phyloP scores from a whole-genome alignment of 2,329 filamentous ascomycete genomes.

The Xylogone sp. region DNA sequence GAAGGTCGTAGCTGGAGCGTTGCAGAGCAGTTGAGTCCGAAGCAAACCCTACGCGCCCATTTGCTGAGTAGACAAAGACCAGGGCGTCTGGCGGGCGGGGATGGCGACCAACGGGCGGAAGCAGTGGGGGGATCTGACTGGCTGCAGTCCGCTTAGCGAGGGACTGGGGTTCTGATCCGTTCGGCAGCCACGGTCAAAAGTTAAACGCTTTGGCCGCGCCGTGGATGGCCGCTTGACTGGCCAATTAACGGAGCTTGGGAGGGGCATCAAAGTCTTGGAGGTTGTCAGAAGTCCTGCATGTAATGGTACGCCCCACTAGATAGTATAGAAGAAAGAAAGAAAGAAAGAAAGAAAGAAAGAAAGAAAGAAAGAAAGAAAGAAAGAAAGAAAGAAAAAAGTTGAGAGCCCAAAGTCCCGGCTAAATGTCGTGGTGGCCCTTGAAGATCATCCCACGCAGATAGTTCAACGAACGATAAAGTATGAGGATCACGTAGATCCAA shows the following conservation, averaged over 20 bases:
- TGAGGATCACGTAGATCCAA: too few relatives aligned
- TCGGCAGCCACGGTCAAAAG: background rate
- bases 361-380: too few relatives aligned
- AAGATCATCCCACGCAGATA: too few relatives aligned
- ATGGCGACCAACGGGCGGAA: background rate
- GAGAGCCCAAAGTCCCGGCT: too few relatives aligned
- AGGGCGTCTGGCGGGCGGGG: background rate
- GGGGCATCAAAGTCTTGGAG: background rate
- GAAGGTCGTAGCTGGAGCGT: background rate
- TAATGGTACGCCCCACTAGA: too few relatives aligned
- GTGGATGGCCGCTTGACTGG: constrained; percentile 5
- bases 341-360: too few relatives aligned
- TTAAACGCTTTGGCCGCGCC: constrained; percentile 10
- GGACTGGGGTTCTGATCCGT: too few relatives aligned
- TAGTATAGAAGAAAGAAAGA: too few relatives aligned
- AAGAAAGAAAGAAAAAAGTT: too few relatives aligned
- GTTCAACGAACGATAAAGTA: too few relatives aligned
- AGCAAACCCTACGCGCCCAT: background rate
- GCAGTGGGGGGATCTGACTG: background rate
- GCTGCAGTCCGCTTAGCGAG: background rate
- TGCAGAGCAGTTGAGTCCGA: background rate
- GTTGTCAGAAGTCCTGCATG: too few relatives aligned
- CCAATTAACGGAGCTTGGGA: constrained; percentile 6
- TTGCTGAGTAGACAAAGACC: background rate
- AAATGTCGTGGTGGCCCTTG: too few relatives aligned